A percentile compares a stretch with the other conserved stretches of the same genome.
Conservation (phyloP, 2,329 filamentous ascomycete genomes). For the Podosphaera aphanis region DNA sequence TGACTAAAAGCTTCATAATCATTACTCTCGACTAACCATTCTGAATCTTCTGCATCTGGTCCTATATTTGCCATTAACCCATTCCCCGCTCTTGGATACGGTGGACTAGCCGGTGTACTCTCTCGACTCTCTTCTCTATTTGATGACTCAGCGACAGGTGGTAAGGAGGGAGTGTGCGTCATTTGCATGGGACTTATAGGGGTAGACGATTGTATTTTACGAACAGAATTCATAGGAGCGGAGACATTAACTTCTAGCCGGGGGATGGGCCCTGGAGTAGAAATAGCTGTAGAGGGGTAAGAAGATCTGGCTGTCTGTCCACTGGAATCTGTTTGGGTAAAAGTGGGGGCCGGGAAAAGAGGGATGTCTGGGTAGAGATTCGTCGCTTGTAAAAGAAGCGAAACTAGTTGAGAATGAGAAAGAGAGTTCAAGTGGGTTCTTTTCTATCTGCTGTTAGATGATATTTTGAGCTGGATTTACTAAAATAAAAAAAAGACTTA, state of each 20-base stretch:
- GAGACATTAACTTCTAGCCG: slow-evolving; percentile 18
- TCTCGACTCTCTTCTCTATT: slow-evolving; percentile 18
- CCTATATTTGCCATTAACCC: slow-evolving; percentile 29
- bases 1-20: slow-evolving; percentile 17
- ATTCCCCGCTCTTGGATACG: slow-evolving; percentile 39
- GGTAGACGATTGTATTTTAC: slow-evolving; percentile 21
- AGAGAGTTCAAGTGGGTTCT: slow-evolving; percentile 38
- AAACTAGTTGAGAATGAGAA: slow-evolving; percentile 35
- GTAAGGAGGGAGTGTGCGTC: slow-evolving; percentile 4
- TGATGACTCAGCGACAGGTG: slow-evolving; percentile 4
- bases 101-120: slow-evolving; percentile 31
- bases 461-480: slow-evolving; percentile 1
- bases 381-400: slow-evolving; percentile 37
- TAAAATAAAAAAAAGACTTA: slow-evolving; percentile 9
- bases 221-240: slow-evolving; percentile 19
- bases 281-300: slow-evolving; percentile 14
- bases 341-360: slow-evolving; percentile 26
- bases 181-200: slow-evolving; percentile 33
- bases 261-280: slow-evolving; percentile 15
- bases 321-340: not conserved
- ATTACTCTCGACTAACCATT: slow-evolving; percentile 35
- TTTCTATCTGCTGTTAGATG: slow-evolving; percentile 23
- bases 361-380: slow-evolving; percentile 39
- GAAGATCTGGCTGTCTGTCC: slow-evolving; percentile 6
- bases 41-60: slow-evolving; percentile 32